Percentiles rank a stretch among this genome's conserved stretches.
These are phyloP conservation scores for Entoloma clypeatum DNA, from an alignment of 1,284 basidiomycete species.

Conservation along the genomic window DNA sequence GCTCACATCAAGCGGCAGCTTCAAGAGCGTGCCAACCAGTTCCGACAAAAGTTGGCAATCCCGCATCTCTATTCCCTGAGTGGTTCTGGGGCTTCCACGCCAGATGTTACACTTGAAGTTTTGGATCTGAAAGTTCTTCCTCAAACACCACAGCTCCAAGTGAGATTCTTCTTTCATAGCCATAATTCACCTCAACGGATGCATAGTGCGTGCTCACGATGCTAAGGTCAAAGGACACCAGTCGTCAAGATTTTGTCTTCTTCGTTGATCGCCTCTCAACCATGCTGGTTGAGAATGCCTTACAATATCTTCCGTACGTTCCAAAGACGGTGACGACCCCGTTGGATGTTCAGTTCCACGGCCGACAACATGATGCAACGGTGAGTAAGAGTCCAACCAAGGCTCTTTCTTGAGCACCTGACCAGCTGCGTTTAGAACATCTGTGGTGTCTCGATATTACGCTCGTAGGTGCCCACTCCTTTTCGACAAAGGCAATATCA, in stretches of 20 bases:
- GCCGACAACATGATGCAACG: conserved; percentile 60
- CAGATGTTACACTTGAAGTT: conserved; percentile 36
- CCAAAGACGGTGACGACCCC: conserved; percentile 69
- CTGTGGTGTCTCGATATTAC: conserved; percentile 81
- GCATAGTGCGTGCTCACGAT: conserved; percentile 84
- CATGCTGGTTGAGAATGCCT: conserved; percentile 80
- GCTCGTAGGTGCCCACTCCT: conserved; percentile 54
- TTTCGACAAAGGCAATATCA: conserved; percentile 2
- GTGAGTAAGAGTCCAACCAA: conserved; percentile 29
- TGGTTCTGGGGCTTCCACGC: conserved; percentile 29
- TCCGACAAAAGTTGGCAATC: conserved; percentile 71
- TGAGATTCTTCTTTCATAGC: conserved; percentile 27
- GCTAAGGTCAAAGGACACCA: conserved; percentile 68
- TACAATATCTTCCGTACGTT: conserved; percentile 76
- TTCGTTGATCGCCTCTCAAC: conserved; percentile 85
- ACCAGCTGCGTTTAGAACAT: conserved; percentile 46
- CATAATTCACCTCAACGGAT: conserved; percentile 6
- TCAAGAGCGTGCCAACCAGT: conserved; percentile 68
- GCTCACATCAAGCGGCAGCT: conserved; percentile 89
- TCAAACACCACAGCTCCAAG: conserved; percentile 80
- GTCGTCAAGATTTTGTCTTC: conserved; percentile 85
- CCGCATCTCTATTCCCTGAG: conserved; percentile 35
- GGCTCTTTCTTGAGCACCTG: conserved; percentile 5
- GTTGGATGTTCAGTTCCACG: conserved; percentile 50
- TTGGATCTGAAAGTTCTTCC: conserved; percentile 68